Conservation (phyloP, 345 rosid genomes). For the Litchi chinensis region DNA sequence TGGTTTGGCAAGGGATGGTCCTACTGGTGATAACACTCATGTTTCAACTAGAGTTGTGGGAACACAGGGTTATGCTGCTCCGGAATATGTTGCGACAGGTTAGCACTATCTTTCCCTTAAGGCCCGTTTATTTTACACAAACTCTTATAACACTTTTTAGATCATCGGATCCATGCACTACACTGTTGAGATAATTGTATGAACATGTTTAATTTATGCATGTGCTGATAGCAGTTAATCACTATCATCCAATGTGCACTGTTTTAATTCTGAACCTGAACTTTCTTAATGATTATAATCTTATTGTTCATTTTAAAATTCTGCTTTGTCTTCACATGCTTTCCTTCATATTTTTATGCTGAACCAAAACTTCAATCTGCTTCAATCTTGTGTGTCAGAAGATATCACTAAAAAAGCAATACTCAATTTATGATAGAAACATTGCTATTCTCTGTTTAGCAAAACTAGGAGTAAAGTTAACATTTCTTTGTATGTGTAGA, state of each 20-base stretch:
- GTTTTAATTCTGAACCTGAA: neutral
- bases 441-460: neutral
- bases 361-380: neutral
- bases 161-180: no score
- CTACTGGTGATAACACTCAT: conserved; percentile 85
- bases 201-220: neutral
- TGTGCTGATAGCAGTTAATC: neutral
- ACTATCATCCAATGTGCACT: neutral
- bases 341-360: neutral
- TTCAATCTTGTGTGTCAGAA: neutral
- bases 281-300: neutral
- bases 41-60: conserved; percentile 88
- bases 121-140: neutral
- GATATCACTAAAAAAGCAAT: no score
- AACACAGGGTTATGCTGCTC: conserved; percentile 94
- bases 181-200: no score
- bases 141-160: neutral
- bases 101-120: conserved; percentile 9
- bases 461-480: neutral
- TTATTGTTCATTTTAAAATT: neutral
- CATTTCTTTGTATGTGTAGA: neutral
- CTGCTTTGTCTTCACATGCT: neutral
- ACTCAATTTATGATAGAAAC: neutral
- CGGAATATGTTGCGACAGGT: conserved; percentile 92
- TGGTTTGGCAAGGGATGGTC: conserved; percentile 94